Conservation (phyloP, 805 yeast species). For the Saccharomyces paradoxus region DNA sequence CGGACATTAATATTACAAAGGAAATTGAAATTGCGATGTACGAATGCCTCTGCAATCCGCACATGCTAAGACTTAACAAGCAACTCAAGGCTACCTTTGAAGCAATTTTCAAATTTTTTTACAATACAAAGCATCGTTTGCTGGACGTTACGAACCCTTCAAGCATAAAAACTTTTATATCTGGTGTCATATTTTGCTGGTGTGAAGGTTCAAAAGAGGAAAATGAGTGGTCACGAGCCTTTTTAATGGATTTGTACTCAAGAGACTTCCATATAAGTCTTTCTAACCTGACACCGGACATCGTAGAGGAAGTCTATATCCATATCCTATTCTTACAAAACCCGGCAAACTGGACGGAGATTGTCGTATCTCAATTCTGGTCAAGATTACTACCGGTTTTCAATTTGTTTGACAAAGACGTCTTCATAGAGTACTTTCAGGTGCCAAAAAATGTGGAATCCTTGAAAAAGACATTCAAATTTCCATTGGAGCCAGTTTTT, state of each 20-base stretch:
- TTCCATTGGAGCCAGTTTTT: slow-evolving; percentile 27
- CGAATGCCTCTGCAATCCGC: slow-evolving; percentile 48
- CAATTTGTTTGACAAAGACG: slow-evolving; percentile 20
- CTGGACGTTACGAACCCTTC: slow-evolving; percentile 13
- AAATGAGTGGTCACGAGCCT: slow-evolving; percentile 40
- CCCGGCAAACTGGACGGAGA: slow-evolving; percentile 38
- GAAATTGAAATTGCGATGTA: slow-evolving; percentile 28
- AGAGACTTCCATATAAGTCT: slow-evolving; percentile 7
- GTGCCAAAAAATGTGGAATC: slow-evolving; percentile 27
- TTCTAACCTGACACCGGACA: slow-evolving; percentile 29
- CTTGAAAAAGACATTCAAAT: slow-evolving; percentile 22
- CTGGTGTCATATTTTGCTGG: slow-evolving; percentile 48
- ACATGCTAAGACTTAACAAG: slow-evolving; percentile 35
- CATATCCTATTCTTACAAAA: slow-evolving; percentile 49
- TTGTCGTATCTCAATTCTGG: slow-evolving; percentile 27
- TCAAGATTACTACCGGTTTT: slow-evolving; percentile 26
- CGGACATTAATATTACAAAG: slow-evolving; percentile 13
- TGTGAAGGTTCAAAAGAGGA: slow-evolving; percentile 46
- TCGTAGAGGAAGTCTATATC: slow-evolving; percentile 47
- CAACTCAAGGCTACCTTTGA: slow-evolving; percentile 34
- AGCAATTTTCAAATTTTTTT: slow-evolving; percentile 28
- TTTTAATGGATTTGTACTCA: slow-evolving; percentile 18
- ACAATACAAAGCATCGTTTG: slow-evolving; percentile 25
- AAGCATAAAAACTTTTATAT: slow-evolving; percentile 24
- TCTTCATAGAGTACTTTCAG: slow-evolving; percentile 21